Evolutionary conservation across 345 rosid genomes (phyloP).

Genomic region (Aurinia saxatilis): DNA sequence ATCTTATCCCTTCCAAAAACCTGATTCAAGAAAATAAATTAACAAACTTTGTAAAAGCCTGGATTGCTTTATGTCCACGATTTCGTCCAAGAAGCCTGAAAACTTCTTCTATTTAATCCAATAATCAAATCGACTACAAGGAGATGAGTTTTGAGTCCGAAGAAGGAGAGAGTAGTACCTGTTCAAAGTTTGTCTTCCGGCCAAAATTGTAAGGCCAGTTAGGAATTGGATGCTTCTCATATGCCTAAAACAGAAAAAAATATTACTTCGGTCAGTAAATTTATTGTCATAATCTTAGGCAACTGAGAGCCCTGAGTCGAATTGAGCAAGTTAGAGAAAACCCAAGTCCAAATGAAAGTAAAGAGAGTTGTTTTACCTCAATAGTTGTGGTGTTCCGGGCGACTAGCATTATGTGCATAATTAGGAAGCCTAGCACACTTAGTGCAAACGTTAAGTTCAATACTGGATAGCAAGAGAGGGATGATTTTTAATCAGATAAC

Average conservation of each 20-base stretch:
- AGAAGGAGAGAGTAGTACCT: constrained; percentile 33
- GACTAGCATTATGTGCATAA: constrained; percentile 63
- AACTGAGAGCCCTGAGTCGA: constrained; percentile 1
- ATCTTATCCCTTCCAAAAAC: constrained; percentile 58
- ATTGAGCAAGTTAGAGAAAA: neutral
- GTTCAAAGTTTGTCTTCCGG: constrained; percentile 66
- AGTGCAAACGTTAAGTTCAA: constrained; percentile 67
- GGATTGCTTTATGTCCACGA: neutral
- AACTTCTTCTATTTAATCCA: neutral
- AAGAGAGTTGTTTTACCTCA: constrained; percentile 46
- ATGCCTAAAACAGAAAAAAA: constrained; percentile 39
- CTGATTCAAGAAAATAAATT: constrained; percentile 24
- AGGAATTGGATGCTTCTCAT: constrained; percentile 56
- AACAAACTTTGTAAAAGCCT: neutral
- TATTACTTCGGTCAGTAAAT: constrained; percentile 5
- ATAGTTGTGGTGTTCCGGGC: constrained; percentile 66
- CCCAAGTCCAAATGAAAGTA: neutral
- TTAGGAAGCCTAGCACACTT: constrained; percentile 77
- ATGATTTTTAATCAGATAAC: neutral
- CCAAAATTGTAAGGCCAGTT: constrained; percentile 81
- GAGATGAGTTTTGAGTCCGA: constrained; percentile 4
- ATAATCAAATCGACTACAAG: neutral
- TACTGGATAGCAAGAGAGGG: constrained; percentile 34
- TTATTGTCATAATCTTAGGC: neutral
- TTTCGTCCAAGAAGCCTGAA: neutral